phyloP scores from a whole-genome alignment of 345 rosid species.

The Salix arbutifolia region DNA sequence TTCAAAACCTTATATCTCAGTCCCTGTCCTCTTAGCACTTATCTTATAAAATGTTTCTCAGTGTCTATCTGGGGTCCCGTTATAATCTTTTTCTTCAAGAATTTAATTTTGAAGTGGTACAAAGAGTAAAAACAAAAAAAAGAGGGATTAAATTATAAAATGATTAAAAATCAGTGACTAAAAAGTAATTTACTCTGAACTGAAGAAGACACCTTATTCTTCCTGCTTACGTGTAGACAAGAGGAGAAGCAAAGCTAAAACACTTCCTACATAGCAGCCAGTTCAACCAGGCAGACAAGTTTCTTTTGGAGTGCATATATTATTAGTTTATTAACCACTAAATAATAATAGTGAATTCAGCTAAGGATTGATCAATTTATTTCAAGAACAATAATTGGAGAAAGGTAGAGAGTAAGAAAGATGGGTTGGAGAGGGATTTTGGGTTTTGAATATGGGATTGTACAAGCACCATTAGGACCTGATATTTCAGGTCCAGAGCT shows the following conservation, averaged over 20 bases:
- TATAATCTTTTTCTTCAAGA: too few relatives aligned
- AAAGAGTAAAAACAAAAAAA: too few relatives aligned
- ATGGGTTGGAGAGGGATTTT: slow-evolving; percentile 83
- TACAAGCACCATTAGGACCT: slow-evolving; percentile 86
- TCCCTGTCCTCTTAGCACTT: too few relatives aligned
- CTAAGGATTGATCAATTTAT: not conserved
- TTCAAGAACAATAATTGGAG: not conserved
- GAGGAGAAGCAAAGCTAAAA: not conserved
- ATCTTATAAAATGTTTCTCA: too few relatives aligned
- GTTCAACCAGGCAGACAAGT: not conserved
- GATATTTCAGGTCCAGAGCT: slow-evolving; percentile 87
- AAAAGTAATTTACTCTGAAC: too few relatives aligned
- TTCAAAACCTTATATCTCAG: too few relatives aligned
- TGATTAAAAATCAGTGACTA: too few relatives aligned
- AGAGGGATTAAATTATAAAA: too few relatives aligned
- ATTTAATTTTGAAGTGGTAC: too few relatives aligned
- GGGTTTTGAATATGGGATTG: slow-evolving; percentile 74
- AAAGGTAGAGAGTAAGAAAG: not conserved
- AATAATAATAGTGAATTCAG: not conserved
- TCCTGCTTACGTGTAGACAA: too few relatives aligned
- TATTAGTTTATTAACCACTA: not conserved
- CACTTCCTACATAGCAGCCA: not conserved
- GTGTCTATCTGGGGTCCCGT: too few relatives aligned
- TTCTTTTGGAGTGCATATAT: not conserved
- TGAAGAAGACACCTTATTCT: too few relatives aligned